Percentiles rank a stretch among this genome's conserved stretches.
Evolutionary conservation across 345 rosid genomes (phyloP).

Genomic region (Bretschneidera sinensis): DNA sequence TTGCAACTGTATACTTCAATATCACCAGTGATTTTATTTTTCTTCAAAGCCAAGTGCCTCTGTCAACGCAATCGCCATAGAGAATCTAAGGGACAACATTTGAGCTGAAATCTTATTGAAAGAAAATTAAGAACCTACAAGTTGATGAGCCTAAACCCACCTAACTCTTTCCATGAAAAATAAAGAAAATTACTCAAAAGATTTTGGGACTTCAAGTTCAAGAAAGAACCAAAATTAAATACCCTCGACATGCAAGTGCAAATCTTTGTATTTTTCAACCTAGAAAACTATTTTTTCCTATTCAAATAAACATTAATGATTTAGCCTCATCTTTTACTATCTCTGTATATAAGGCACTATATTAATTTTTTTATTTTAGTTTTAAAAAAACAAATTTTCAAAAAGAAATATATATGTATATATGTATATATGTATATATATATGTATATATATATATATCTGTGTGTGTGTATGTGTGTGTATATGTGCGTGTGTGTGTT

Average conservation of each 20-base stretch:
- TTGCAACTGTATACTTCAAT: slow-evolving; percentile 59
- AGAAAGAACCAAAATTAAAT: slow-evolving; percentile 46
- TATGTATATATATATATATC: no score
- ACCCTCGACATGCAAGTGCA: slow-evolving; percentile 43
- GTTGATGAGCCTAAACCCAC: slow-evolving; percentile 40
- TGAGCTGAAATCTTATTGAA: slow-evolving; percentile 41
- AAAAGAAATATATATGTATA: no score
- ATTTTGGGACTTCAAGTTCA: slow-evolving; percentile 46
- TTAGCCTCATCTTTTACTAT: no score
- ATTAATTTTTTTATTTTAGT: no score
- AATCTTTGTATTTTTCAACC: no score
- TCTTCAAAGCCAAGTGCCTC: slow-evolving; percentile 44
- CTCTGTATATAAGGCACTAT: no score
- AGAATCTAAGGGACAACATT: slow-evolving; percentile 51
- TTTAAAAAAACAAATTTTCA: no score
- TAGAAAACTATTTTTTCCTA: no score
- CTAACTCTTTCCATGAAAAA: slow-evolving; percentile 32
- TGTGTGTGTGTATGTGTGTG: no score
- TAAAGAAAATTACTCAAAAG: slow-evolving; percentile 58
- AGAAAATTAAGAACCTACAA: slow-evolving; percentile 73
- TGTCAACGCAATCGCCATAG: slow-evolving; percentile 52
- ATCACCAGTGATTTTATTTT: slow-evolving; percentile 66
- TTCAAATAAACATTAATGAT: no score
- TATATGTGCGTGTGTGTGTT: no score
- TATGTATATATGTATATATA: no score